A percentile compares a stretch with the other conserved stretches of the same genome.
phyloP scores from a whole-genome alignment of 2,329 filamentous ascomycete species.

The Calonectria hongkongensis region DNA sequence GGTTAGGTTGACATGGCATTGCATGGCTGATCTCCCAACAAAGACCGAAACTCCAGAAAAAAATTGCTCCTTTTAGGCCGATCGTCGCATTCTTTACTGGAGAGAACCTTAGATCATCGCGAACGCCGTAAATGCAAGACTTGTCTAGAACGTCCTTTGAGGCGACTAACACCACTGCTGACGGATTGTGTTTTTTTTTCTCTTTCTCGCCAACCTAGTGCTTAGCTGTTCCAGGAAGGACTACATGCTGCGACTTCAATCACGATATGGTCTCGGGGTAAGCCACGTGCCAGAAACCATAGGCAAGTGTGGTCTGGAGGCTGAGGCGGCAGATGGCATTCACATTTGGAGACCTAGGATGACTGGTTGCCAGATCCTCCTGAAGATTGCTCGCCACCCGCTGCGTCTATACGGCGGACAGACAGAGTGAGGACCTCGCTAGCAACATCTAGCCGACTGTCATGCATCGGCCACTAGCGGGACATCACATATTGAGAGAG shows the following conservation, averaged over 20 bases:
- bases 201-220: slow-evolving; percentile 35
- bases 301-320: slow-evolving; percentile 13
- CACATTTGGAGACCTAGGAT: neutral
- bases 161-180: slow-evolving; percentile 11
- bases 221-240: slow-evolving; percentile 37
- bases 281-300: slow-evolving; percentile 30
- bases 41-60: neutral
- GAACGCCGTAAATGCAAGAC: slow-evolving; percentile 33
- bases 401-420: neutral
- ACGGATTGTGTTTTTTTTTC: neutral
- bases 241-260: neutral
- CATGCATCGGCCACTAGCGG: slow-evolving; percentile 9
- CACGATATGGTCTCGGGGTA: slow-evolving; percentile 2
- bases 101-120: slow-evolving; percentile 18
- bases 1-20: slow-evolving; percentile 8
- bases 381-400: neutral
- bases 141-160: slow-evolving; percentile 38
- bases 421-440: neutral
- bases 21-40: slow-evolving; percentile 11
- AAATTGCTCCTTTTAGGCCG: neutral
- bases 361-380: neutral
- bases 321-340: slow-evolving; percentile 21
- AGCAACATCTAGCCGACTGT: slow-evolving; percentile 8
- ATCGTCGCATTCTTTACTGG: slow-evolving; percentile 8
- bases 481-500: neutral